Base-by-base conservation (phyloP, 768 basidiomycete genomes). In the Artomyces pyxidatus region DNA sequence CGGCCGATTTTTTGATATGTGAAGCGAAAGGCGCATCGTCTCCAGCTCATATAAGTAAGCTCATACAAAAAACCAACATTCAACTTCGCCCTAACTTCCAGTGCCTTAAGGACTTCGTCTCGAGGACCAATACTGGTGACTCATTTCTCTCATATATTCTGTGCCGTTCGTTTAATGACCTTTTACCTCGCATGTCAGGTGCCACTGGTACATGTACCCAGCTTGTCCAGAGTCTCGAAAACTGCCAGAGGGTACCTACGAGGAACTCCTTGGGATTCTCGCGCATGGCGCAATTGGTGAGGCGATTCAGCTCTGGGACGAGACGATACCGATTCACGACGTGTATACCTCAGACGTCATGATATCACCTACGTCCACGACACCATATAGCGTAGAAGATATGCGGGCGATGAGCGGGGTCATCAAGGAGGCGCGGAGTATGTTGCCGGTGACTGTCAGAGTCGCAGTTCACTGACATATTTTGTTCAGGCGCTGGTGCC, bases 251-350 rank as follows among this genome's bases (percentile, higher is more conserved):
- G 42, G 41, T 1, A 42, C 55, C 3, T 51, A 57, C 45, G 64
- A 71, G 28, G 60, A 64, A 11, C 68, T 61, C 2, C 60, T 63
- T 29, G 76, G 74, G 3, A 65, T 70, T 1, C 64, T 63, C 8
- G 60, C 63, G 2, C 54, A 64, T 17, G 60, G 64, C 4, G 72
- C 74, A 54, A 58, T 75, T 14, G 63, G 78, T 77, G 23, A 40
- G 46, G n/a, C n/a, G n/a, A 29, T 44, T 12, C 26, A 12, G 4
- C n/a, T 30, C 17, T n/a, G n/a, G n/a, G n/a, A n/a, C n/a, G n/a
- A n/a, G 26, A 44, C 14, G 30, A 28, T 11, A 17, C 27, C 7
- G 21, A 16, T 12, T 11, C 8, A 37, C 3, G 12, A 21, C 4
- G 16, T 3, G n/a, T n/a, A n/a, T n/a, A n/a, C n/a, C n/a, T 16